A percentile compares a stretch with the other conserved stretches of the same genome.
Conservation (phyloP, 2,329 filamentous ascomycete genomes). For the Rutstroemia sydowiana region DNA sequence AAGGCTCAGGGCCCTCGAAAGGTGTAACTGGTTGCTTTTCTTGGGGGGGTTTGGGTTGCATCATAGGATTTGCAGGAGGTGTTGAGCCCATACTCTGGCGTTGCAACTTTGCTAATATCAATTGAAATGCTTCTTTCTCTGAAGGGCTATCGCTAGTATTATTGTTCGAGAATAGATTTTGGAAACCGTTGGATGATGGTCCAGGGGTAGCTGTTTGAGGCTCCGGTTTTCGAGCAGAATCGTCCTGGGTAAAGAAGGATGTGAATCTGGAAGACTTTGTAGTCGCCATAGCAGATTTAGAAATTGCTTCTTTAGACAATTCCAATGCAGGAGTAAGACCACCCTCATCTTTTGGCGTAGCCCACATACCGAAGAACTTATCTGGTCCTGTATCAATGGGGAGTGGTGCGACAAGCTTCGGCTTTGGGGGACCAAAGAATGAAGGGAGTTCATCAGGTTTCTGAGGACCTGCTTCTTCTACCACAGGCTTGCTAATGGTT, state of each 20-base stretch:
- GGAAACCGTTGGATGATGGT: slow-evolving; percentile 21
- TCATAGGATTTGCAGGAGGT: slow-evolving; percentile 34
- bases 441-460: slow-evolving; percentile 31
- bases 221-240: slow-evolving; percentile 41
- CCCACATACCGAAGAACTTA: slow-evolving; percentile 63
- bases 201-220: slow-evolving; percentile 37
- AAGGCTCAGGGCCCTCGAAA: slow-evolving; percentile 38
- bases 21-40: slow-evolving; percentile 41
- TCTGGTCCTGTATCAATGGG: slow-evolving; percentile 63
- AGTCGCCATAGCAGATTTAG: slow-evolving; percentile 41
- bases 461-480: slow-evolving; percentile 32
- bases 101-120: slow-evolving; percentile 75
- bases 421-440: slow-evolving; percentile 37
- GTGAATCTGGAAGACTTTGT: slow-evolving; percentile 79
- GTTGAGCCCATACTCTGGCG: slow-evolving; percentile 37
- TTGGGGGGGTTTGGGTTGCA: slow-evolving; percentile 30
- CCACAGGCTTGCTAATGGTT: slow-evolving; percentile 20
- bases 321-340: slow-evolving; percentile 32
- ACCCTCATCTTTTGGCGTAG: slow-evolving; percentile 41
- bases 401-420: slow-evolving; percentile 45
- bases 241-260: slow-evolving; percentile 64
- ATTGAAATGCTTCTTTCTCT: slow-evolving; percentile 81
- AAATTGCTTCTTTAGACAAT: slow-evolving; percentile 38
- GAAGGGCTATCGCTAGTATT: slow-evolving; percentile 32
- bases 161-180: slow-evolving; percentile 16